A percentile compares a stretch with the other conserved stretches of the same genome.
These are phyloP conservation scores for Sporothrix globosa DNA, from an alignment of 2,329 filamentous ascomycete species.

Conservation along the genomic window DNA sequence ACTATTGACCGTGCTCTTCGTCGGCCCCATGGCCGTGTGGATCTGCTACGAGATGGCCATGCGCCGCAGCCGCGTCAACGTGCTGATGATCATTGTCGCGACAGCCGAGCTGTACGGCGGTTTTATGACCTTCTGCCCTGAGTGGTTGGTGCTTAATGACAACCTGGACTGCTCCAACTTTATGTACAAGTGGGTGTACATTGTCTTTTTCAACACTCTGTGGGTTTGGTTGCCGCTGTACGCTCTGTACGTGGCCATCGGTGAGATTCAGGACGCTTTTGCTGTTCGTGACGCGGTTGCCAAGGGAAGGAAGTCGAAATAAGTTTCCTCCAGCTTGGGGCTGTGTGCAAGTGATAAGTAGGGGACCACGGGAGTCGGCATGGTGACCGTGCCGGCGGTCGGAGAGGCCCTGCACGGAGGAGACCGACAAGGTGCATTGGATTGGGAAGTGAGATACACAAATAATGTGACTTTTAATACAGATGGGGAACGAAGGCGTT, in stretches of 20 bases:
- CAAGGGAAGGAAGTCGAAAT: conserved; percentile 44
- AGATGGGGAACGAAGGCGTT: neutral
- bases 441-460: neutral
- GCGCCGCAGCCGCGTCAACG: conserved; percentile 52
- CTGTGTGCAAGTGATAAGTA: neutral
- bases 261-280: conserved; percentile 61
- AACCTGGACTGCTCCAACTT: conserved; percentile 68
- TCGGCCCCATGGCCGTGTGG: conserved; percentile 61
- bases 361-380: neutral
- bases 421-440: neutral
- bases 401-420: neutral
- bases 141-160: conserved; percentile 65
- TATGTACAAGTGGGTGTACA: conserved; percentile 69
- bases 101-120: conserved; percentile 70
- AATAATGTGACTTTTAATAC: neutral
- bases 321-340: conserved; percentile 9
- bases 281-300: conserved; percentile 44
- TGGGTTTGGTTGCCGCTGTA: conserved; percentile 69
- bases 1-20: conserved; percentile 66
- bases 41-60: conserved; percentile 64
- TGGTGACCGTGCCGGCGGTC: neutral
- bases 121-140: conserved; percentile 72
- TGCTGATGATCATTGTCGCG: conserved; percentile 67
- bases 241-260: conserved; percentile 57
- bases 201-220: conserved; percentile 69